Percentiles rank a stretch among this genome's conserved stretches.
These are phyloP conservation scores for Xanthoparmelia taractica DNA, from an alignment of 495 filamentous ascomycete species.

Conservation along the genomic window DNA sequence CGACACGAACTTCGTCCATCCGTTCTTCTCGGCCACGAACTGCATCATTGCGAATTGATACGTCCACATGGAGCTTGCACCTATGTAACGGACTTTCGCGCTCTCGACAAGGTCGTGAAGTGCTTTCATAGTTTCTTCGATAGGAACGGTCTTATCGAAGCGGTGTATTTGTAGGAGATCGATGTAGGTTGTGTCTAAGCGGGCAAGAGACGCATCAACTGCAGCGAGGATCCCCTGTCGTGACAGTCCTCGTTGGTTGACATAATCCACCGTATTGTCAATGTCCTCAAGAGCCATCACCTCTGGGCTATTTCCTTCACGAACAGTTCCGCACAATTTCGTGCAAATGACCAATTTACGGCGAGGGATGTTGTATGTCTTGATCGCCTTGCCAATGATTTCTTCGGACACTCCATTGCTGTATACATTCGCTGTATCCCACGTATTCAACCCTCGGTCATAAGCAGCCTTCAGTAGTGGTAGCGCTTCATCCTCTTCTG, in stretches of 20 bases:
- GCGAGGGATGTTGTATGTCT: slow-evolving; percentile 38
- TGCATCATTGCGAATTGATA: slow-evolving; percentile 59
- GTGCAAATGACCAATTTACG: slow-evolving; percentile 40
- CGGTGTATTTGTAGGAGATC: slow-evolving; percentile 72
- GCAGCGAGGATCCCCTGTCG: slow-evolving; percentile 61
- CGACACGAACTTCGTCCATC: slow-evolving; percentile 66
- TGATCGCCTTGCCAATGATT: slow-evolving; percentile 42
- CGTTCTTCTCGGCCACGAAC: slow-evolving; percentile 52
- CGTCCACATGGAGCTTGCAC: slow-evolving; percentile 59
- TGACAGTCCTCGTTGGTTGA: slow-evolving; percentile 45
- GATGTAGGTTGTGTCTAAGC: slow-evolving; percentile 60
- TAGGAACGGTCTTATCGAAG: slow-evolving; percentile 47
- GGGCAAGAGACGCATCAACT: slow-evolving; percentile 57
- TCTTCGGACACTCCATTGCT: slow-evolving; percentile 37
- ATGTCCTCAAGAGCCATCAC: slow-evolving; percentile 29
- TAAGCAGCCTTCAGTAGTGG: slow-evolving; percentile 40
- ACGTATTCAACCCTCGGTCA: slow-evolving; percentile 38
- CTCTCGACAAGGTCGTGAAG: slow-evolving; percentile 58
- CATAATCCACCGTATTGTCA: slow-evolving; percentile 37
- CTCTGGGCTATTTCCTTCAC: slow-evolving; percentile 30
- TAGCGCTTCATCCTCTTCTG: slow-evolving; percentile 35
- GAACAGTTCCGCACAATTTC: slow-evolving; percentile 37
- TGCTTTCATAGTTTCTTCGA: slow-evolving; percentile 67
- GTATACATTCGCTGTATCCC: slow-evolving; percentile 22
- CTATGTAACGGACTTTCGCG: slow-evolving; percentile 63